Conservation (phyloP, 177 flowering plant genomes). For the Viscum album region DNA sequence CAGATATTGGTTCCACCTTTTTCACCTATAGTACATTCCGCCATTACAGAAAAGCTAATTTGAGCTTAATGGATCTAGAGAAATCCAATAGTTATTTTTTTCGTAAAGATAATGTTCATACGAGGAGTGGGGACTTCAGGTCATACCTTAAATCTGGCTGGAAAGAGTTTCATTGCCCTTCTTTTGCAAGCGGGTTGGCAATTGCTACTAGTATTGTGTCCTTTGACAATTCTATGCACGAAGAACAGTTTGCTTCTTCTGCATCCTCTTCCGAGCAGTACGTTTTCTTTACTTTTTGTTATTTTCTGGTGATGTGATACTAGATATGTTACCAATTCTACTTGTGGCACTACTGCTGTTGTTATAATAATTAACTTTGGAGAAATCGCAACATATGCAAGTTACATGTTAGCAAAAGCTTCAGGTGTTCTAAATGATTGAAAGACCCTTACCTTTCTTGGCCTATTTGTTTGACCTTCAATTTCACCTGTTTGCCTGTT, state of each 20-base stretch:
- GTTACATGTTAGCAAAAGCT: too few relatives aligned
- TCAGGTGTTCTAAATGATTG: too few relatives aligned
- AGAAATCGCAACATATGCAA: too few relatives aligned
- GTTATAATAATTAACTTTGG: too few relatives aligned
- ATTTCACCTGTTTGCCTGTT: too few relatives aligned
- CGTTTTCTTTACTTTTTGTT: constrained; percentile 11
- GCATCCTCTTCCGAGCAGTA: constrained; percentile 27
- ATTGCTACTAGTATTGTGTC: constrained; percentile 32
- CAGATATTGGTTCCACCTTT: constrained; percentile 11
- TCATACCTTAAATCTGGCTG: constrained; percentile 15
- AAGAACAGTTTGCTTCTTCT: constrained; percentile 23
- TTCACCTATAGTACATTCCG: constrained; percentile 16
- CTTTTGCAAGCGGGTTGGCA: constrained; percentile 17
- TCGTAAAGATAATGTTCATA: constrained; percentile 30
- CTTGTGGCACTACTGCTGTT: too few relatives aligned
- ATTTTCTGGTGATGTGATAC: not conserved
- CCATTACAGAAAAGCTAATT: constrained; percentile 23
- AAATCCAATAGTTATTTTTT: constrained; percentile 22
- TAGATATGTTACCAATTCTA: too few relatives aligned
- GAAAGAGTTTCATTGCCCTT: constrained; percentile 22
- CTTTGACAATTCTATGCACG: constrained; percentile 25
- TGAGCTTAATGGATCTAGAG: constrained; percentile 32
- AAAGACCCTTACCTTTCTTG: too few relatives aligned
- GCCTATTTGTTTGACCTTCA: too few relatives aligned
- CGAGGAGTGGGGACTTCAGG: constrained; percentile 19